Percentiles rank a stretch among this genome's conserved stretches.
phyloP scores from a whole-genome alignment of 1,284 basidiomycete species.

The Acaromyces ingoldii region DNA sequence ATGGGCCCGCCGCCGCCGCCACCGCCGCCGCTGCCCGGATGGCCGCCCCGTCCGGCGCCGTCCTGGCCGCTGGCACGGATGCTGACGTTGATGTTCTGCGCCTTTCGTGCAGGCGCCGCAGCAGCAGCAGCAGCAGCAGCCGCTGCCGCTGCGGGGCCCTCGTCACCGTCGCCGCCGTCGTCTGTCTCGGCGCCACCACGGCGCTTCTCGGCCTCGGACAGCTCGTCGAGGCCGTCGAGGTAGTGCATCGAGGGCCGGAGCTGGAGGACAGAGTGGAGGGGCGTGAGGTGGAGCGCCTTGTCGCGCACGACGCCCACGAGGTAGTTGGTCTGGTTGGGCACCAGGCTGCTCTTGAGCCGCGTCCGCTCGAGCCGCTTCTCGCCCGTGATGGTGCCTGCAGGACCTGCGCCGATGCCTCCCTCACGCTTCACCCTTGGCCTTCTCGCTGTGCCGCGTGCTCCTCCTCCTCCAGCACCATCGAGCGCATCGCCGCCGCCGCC shows the following conservation, averaged over 20 bases:
- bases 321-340: conserved; percentile 46
- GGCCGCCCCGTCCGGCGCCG: conserved; percentile 1
- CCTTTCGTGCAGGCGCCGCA: conserved; percentile 18
- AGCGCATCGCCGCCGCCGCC: conserved; percentile 5
- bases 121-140: not conserved
- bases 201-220: conserved; percentile 30
- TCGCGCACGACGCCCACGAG: conserved; percentile 45
- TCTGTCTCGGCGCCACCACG: conserved; percentile 19
- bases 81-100: conserved; percentile 37
- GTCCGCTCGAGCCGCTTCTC: conserved; percentile 40
- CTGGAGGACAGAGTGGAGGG: conserved; percentile 38
- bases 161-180: conserved; percentile 23
- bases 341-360: conserved; percentile 36
- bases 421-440: conserved; percentile 8
- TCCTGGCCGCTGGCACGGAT: conserved; percentile 25
- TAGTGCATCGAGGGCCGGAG: conserved; percentile 49
- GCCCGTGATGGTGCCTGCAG: not conserved
- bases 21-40: conserved; percentile 13
- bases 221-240: conserved; percentile 41
- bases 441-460: conserved; percentile 24
- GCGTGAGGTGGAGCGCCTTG: conserved; percentile 42
- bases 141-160: conserved; percentile 18
- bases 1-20: conserved; percentile 11
- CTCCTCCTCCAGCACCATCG: not conserved
- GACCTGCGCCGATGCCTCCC: conserved; percentile 10